Base-by-base conservation (phyloP, 768 basidiomycete species). In the Tylopilus sp. region DNA sequence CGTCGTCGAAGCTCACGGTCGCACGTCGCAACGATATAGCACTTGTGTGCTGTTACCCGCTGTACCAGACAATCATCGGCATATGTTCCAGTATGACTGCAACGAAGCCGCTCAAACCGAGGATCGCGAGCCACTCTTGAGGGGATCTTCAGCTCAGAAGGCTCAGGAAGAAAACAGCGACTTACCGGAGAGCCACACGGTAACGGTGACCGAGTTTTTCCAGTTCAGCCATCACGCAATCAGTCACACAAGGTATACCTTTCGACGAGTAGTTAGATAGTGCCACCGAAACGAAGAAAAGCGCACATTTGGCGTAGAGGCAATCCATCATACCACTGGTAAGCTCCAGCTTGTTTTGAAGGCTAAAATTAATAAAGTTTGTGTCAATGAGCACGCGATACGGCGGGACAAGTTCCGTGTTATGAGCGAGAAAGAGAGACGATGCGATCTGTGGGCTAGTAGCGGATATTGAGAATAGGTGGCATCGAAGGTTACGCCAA, bases 291-390 rank as follows among this genome's bases (percentile, higher is more conserved):
- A 43, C 16, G 13, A 22, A 46, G 17, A 28, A 36, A 6, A 31
- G 70, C 82, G 52, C 60, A 96, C 96, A 98, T 76, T 99, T 98
- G 13, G 97, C 97, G 71, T 92, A 97, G 16, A 98, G 77, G 64
- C 93, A 96, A 66, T 99, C 97, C 97, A 99, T 98, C 97, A 99
- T 98, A n/a, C 91, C 94, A 63, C 87, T 85, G 21, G 98, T 78
- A 50, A 98, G 80, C 70, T 99, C 97, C 59, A 99, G 75, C 71
- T 98, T 97, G 72, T 98, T 99, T 75, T 99, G 97, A 45, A 99
- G 79, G 60, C 88, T 92, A 69, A 98, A 96, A 68, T 98, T 98
- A 79, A 99, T 99, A 62, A 99, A 98, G 70, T 99, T 99, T 67
- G 97, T 99, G 72, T 99, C 97, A 55, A 99, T 92, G 34, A 99